Evolutionary conservation across 345 rosid species (phyloP).

Genomic region (Arabidopsis thaliana): DNA sequence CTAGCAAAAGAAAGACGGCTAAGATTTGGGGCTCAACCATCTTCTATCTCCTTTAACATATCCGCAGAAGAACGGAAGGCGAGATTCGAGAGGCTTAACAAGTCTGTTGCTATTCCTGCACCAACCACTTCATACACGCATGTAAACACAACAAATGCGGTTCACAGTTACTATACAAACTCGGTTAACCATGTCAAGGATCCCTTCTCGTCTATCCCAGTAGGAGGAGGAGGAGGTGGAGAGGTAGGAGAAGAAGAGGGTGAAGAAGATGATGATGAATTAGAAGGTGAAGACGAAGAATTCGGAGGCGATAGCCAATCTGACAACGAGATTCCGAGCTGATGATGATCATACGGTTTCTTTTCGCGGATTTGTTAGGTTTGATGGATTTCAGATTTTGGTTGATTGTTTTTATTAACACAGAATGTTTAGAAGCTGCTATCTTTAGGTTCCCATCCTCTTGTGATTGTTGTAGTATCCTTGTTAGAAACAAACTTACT

Average conservation of each 20-base stretch:
- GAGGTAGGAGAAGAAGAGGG: slow-evolving; percentile 18
- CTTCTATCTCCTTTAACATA: slow-evolving; percentile 45
- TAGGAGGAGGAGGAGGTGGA: slow-evolving; percentile 14
- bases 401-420: slow-evolving; percentile 40
- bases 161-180: slow-evolving; percentile 44
- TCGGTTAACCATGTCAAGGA: slow-evolving; percentile 38
- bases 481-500: slow-evolving; percentile 28
- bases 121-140: slow-evolving; percentile 30
- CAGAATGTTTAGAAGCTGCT: slow-evolving; percentile 34
- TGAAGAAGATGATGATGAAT: slow-evolving; percentile 37
- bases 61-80: slow-evolving; percentile 48
- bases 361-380: slow-evolving; percentile 34
- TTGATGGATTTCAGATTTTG: slow-evolving; percentile 35
- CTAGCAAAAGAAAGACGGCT: slow-evolving; percentile 42
- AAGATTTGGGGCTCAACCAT: slow-evolving; percentile 40
- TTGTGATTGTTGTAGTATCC: slow-evolving; percentile 45
- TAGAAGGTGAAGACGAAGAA: slow-evolving; percentile 42
- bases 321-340: slow-evolving; percentile 45
- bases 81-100: slow-evolving; percentile 46
- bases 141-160: slow-evolving; percentile 31
- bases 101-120: slow-evolving; percentile 36
- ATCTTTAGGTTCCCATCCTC: slow-evolving; percentile 31
- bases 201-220: slow-evolving; percentile 39
- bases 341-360: slow-evolving; percentile 38
- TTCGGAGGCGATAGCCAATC: slow-evolving; percentile 47